phyloP scores from a whole-genome alignment of 2,329 filamentous ascomycete genomes.

The Diaporthe amygdali region DNA sequence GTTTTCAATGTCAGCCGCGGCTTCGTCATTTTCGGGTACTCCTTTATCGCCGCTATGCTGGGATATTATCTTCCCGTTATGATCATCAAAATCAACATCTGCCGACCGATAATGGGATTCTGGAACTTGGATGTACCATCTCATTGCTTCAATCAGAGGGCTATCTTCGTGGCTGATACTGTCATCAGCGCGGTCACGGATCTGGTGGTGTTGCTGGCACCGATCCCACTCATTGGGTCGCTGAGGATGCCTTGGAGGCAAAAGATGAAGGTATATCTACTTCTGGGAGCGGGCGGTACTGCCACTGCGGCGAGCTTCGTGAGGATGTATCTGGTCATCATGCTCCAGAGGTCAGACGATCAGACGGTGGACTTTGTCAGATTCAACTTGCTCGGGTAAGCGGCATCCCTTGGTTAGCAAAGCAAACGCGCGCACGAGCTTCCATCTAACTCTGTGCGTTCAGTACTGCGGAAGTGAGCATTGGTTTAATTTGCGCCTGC shows the following conservation, averaged over 20 bases:
- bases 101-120: slow-evolving; percentile 7
- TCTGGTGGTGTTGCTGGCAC: slow-evolving; percentile 4
- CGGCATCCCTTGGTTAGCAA: not conserved
- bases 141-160: slow-evolving; percentile 6
- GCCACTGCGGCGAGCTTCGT: slow-evolving; percentile 16
- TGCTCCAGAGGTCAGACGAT: not conserved
- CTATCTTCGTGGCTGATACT: slow-evolving; percentile 15
- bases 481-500: slow-evolving; percentile 15
- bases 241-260: not conserved
- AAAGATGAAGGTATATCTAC: slow-evolving; percentile 9
- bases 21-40: not conserved
- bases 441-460: not conserved
- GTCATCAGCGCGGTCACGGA: slow-evolving; percentile 14
- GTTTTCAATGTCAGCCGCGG: slow-evolving; percentile 2
- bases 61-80: slow-evolving; percentile 13
- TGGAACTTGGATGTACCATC: slow-evolving; percentile 3
- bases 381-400: slow-evolving; percentile 19
- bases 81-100: slow-evolving; percentile 17
- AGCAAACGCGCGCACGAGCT: not conserved
- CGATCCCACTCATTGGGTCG: not conserved
- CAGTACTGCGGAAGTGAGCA: slow-evolving; percentile 13
- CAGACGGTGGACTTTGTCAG: slow-evolving; percentile 23
- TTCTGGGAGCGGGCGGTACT: slow-evolving; percentile 3
- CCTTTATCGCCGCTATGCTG: slow-evolving; percentile 15
- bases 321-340: slow-evolving; percentile 20